Evolutionary conservation across 2,329 filamentous ascomycete genomes (phyloP).

Genomic region (Podosphaera fusca): DNA sequence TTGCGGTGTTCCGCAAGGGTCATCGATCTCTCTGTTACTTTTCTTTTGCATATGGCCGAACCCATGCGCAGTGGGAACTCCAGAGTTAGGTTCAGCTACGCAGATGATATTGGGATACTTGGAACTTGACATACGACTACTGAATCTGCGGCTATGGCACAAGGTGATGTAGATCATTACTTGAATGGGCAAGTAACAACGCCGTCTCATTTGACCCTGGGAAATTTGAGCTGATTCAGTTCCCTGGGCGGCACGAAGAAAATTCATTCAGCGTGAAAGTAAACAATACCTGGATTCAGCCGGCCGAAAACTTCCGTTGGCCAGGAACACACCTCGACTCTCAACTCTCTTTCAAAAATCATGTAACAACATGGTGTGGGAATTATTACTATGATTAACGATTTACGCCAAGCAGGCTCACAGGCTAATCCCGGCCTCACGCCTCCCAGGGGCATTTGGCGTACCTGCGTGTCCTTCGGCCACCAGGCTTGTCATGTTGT

Average conservation of each 20-base stretch:
- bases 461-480: too few relatives aligned
- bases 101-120: neutral
- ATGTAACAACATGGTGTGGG: neutral
- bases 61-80: neutral
- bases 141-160: neutral
- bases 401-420: too few relatives aligned
- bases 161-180: neutral
- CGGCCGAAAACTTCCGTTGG: neutral
- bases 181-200: too few relatives aligned
- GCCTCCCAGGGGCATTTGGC: too few relatives aligned
- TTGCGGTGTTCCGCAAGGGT: neutral
- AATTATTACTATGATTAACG: too few relatives aligned
- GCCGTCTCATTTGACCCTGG: too few relatives aligned
- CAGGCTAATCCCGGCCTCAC: too few relatives aligned
- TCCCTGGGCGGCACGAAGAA: neutral
- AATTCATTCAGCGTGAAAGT: neutral
- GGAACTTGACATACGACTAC: neutral
- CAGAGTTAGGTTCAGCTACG: neutral
- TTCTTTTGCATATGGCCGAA: neutral
- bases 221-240: too few relatives aligned
- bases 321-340: neutral
- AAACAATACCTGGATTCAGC: neutral
- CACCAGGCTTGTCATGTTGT: too few relatives aligned
- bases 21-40: neutral
- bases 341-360: neutral